Evolutionary conservation across 768 basidiomycete species (phyloP), one percentile per base, ranked within the genome.

Genomic region (Mycena indigotica): DNA sequence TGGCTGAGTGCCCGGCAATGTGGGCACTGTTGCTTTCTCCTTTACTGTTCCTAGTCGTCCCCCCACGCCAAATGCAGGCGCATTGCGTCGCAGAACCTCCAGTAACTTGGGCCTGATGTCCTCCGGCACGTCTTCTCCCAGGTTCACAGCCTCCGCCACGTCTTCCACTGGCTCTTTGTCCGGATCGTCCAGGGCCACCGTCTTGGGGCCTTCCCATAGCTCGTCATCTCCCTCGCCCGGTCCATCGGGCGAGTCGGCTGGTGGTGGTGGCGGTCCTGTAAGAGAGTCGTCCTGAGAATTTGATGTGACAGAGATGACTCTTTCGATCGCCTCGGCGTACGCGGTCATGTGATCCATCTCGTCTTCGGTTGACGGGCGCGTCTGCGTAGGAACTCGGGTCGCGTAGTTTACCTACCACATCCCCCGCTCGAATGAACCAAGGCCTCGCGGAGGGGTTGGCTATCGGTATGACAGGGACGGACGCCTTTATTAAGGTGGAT

Each of bases 201-300:
- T 67, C 30, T 70, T 70, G 3, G 67, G 65, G 1, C 64, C 62
- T 50, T 69, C 67, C 55, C 60, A 64, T 4, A 52, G 21, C 28
- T 46, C 32, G 1, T 55, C 50, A 0, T 24, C 12, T 26, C 48
- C 10, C 16, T 59, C 50, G 17, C 44, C 50, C n/a, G 21, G 17
- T 2, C n/a, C 8, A 1, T 2, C n/a, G 0, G 19, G 24, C 8
- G 25, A n/a, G 4, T 48, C 3, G 2, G 38, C 40, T 2, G 17
- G n/a, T 4, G 25, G 5, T 5, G 26, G 15, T 1, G 35, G n/a
- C 10, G 35, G 12, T 10, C 12, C 12, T n/a, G 35, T n/a, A 10
- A 10, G 12, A n/a, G 35, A 38, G 35, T 4, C 30, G n/a, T 49
- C 49, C 25, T 56, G 55, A 17, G 46, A 35, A 13, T 29, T 21